Evolutionary conservation across 768 basidiomycete species (phyloP).

Genomic region (Boletus subcaerulescens): DNA sequence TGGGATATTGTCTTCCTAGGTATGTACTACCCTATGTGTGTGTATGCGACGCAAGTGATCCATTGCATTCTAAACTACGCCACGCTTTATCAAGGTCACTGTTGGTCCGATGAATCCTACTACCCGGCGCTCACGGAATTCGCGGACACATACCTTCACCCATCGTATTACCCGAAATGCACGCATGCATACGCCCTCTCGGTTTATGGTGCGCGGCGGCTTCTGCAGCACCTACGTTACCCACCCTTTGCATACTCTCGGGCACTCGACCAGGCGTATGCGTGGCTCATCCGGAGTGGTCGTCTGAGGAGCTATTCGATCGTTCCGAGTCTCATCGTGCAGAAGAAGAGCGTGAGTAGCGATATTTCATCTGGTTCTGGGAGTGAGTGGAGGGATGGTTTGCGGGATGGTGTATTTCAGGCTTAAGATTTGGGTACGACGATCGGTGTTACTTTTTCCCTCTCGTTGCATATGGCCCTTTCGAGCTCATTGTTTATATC

Average conservation of each 20-base stretch:
- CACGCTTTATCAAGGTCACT: constrained; percentile 53
- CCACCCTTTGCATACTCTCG: constrained; percentile 75
- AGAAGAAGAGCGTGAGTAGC: constrained; percentile 56
- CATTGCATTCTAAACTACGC: not conserved
- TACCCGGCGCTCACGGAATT: constrained; percentile 36
- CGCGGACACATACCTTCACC: constrained; percentile 41
- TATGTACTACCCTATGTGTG: constrained; percentile 25
- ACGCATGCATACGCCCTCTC: constrained; percentile 73
- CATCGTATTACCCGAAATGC: constrained; percentile 61
- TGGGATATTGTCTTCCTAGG: constrained; percentile 80
- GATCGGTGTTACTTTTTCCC: no score
- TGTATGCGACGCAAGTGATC: not conserved
- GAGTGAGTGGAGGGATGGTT: constrained; percentile 52
- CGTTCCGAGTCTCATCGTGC: constrained; percentile 65
- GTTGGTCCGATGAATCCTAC: constrained; percentile 69
- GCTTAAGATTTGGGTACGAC: not conserved
- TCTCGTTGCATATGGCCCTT: no score
- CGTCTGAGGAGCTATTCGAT: constrained; percentile 60
- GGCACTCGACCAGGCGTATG: constrained; percentile 69
- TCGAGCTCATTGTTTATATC: no score
- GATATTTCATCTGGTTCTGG: constrained; percentile 52
- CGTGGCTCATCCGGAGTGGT: constrained; percentile 60
- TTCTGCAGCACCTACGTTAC: constrained; percentile 56
- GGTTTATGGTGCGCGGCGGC: constrained; percentile 53
- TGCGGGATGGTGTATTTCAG: constrained; percentile 48